Evolutionary conservation across 75 land plant genomes (phyloP), one percentile per base, ranked within the genome.

Genomic region (Larix kaempferi): DNA sequence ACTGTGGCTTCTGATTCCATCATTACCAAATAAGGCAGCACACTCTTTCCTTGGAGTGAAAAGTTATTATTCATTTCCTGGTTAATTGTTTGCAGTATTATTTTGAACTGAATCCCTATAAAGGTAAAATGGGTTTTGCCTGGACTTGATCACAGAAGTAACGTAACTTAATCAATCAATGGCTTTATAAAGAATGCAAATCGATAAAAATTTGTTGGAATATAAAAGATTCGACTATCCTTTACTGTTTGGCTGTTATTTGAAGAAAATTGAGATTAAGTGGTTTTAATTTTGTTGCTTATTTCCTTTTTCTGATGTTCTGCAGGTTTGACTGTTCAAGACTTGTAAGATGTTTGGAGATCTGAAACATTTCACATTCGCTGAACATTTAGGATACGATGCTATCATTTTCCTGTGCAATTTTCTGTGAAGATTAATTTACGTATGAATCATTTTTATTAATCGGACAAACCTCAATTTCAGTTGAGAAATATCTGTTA

Each of bases 311-410:
- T 49, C 12, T 12, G 8, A 2, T 49, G 1, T 49, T 49, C 54
- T 49, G 67, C 67, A 64, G 67, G 67, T 15, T 64, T 64, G 67
- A 29, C 39, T 15, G 67, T 64, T 16, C 67, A 64, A 1, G 67
- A 64, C 19, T 12, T 64, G 37, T 64, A 64, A 64, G 27, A 27
- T 64, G 22, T 25, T 21, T 59, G 61, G 61, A 59, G 61, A 2
- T 59, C 10, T 5, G 22, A 21, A 6, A 5, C 10, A 6, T 19
- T 21, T 21, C 10, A 19, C 22, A 59, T 21, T 21, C 0, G n/a
- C n/a, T 1, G 6, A 21, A 17, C 10, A 19, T 59, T 19, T 1
- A 21, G 61, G 10, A 59, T 1, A 21, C 6, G n/a, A 21, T 59
- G 23, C 61, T 59, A 21, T 22, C n/a, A 21, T 21, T 59, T 59